Conservation (phyloP, 1,284 basidiomycete genomes). For the Cryptococcus sp. region DNA sequence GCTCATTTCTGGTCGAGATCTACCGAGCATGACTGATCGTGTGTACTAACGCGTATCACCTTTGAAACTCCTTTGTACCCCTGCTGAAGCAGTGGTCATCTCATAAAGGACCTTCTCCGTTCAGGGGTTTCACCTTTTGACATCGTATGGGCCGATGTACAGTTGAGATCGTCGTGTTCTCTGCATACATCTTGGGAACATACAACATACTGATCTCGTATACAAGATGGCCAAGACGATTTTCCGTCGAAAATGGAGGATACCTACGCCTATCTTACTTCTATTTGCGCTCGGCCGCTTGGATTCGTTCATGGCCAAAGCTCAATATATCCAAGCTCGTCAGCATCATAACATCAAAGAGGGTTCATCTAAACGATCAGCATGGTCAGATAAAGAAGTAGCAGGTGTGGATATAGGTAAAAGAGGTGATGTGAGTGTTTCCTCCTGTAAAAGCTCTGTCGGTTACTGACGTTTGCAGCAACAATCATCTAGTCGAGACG, state of each 20-base stretch:
- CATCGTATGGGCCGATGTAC: no score
- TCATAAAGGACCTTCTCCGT: no score
- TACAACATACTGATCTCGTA: no score
- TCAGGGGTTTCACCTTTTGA: no score
- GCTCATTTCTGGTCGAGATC: no score
- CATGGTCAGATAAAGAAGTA: neutral
- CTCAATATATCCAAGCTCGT: neutral
- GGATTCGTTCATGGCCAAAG: neutral
- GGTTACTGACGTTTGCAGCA: conserved; percentile 1
- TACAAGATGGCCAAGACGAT: no score
- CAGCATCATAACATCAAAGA: neutral
- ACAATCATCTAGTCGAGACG: conserved; percentile 6
- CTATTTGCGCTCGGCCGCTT: neutral
- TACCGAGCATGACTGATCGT: no score
- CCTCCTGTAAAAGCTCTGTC: neutral
- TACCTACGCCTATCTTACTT: neutral
- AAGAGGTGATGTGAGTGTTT: neutral
- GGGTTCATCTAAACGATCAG: neutral
- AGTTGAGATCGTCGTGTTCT: no score
- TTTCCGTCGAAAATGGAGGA: neutral
- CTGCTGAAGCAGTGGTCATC: no score
- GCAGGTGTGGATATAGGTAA: neutral
- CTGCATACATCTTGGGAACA: no score
- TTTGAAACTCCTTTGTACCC: no score
- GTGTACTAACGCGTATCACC: no score